Evolutionary conservation across 768 basidiomycete species (phyloP), one percentile per base, ranked within the genome.

Genomic region (Hygrophoropsis aurantiaca): DNA sequence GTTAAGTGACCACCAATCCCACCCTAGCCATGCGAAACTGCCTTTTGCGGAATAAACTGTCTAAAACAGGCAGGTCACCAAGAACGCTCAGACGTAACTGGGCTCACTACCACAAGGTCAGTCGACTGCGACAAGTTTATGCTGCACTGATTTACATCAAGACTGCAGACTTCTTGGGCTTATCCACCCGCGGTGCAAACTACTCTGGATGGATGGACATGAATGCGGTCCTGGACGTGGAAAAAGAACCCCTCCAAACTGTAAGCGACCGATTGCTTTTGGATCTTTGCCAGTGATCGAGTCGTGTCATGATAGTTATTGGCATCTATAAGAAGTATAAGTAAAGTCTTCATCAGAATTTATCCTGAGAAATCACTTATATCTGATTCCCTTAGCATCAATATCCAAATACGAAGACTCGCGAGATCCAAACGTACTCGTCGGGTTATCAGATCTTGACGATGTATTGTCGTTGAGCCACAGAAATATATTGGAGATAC

Each of bases 401-500:
- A 58, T 68, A 23, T 51, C 57, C 11, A n/a, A n/a, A n/a, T n/a
- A n/a, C n/a, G n/a, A n/a, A n/a, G n/a, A n/a, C n/a, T n/a, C n/a
- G n/a, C n/a, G n/a, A n/a, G n/a, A n/a, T n/a, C n/a, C n/a, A n/a
- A n/a, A n/a, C n/a, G n/a, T n/a, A n/a, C n/a, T n/a, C n/a, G n/a
- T n/a, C 49, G 51, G 67, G 49, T 51, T 55, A 49, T 42, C 56
- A 3, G 42, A 42, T 51, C 53, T 56, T 38, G 46, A 49, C 36
- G 50, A 36, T 38, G 46, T 64, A 19, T 50, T 59, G 19, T 61
- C 72, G 21, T 57, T 81, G 26, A 52, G 63, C 37, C 68, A 73
- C 38, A 85, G 85, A 27, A 84, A 90, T 60, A 74, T 87, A 33
- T 67, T 92, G 52, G 85, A 89, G 64, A 73, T 94, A 18, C 85